Evolutionary conservation across 306 rosid genomes (phyloP), one percentile per base, ranked within the genome.

Genomic region (Parietaria judaica): DNA sequence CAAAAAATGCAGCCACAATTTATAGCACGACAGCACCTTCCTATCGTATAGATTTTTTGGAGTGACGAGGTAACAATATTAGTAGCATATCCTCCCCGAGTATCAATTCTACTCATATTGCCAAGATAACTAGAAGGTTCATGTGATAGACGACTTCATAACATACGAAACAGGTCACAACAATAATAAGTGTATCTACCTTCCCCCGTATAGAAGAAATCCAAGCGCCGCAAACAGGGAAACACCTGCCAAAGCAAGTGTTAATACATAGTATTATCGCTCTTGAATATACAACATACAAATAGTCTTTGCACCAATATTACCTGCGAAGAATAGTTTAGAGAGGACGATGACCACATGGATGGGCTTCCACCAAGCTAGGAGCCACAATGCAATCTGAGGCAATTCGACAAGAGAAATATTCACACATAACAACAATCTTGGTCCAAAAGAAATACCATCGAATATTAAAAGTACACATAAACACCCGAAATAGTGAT

Each of bases 171-270:
- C 17, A n/a, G 36, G 61, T 47, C 60, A 59, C 58, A 36, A 77
- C 41, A 70, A 64, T 35, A 46, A 60, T 60, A 78, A 54, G 55
- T 11, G 67, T 50, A 56, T 53, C 58, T 84, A 94, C 99, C 99
- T 94, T 74, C 99, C 99, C 69, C 99, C 99, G 36, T 89, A 94
- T 66, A 89, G 88, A 73, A 94, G 95, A 84, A 94, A 94, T 51
- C 97, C 99, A 57, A 94, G 87, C 67, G 99, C 99, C 16, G 97
- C 95, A 62, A 89, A 88, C 77, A 89, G 81, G 69, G 99, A 86
- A 14, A 94, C 91, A 71, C 95, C 97, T 89, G 70, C 60, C 75
- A 74, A 61, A 68, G 66, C 48, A 72, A 58, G 64, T 61, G 71
- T 78, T 56, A 54, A 2, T 1, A 23, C 31, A 23, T 23, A 23